Conservation (phyloP, 257 asterid genomes). For the Thymus mandschuricus region DNA sequence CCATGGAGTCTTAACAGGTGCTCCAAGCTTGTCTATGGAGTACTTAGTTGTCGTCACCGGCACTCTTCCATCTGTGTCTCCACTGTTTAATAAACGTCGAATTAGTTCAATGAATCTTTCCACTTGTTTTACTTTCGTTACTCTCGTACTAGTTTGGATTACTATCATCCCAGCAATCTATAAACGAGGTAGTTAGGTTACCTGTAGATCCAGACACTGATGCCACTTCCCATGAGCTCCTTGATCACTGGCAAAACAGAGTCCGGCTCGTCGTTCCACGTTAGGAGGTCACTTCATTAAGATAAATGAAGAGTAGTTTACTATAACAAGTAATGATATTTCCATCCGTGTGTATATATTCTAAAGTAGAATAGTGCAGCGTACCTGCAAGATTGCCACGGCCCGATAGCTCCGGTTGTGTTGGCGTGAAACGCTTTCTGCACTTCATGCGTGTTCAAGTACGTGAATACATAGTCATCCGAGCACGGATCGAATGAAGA, state of each 20-base stretch:
- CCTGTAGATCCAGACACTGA: slow-evolving; percentile 55
- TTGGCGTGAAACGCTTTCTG: slow-evolving; percentile 55
- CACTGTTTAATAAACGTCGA: slow-evolving; percentile 26
- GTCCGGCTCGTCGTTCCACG: slow-evolving; percentile 43
- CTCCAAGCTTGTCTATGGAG: slow-evolving; percentile 38
- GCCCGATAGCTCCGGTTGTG: slow-evolving; percentile 34
- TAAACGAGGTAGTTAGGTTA: not conserved
- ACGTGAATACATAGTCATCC: slow-evolving; percentile 30
- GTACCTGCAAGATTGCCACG: slow-evolving; percentile 54
- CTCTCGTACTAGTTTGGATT: slow-evolving; percentile 3
- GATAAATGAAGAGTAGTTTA: not conserved
- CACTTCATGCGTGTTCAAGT: slow-evolving; percentile 49
- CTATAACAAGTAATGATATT: too few relatives aligned
- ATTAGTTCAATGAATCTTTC: too few relatives aligned
- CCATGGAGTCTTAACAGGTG: slow-evolving; percentile 50
- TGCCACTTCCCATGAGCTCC: slow-evolving; percentile 47
- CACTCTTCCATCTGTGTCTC: slow-evolving; percentile 45
- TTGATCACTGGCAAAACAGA: slow-evolving; percentile 45
- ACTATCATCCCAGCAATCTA: not conserved
- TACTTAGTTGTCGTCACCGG: slow-evolving; percentile 51
- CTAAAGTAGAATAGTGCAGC: too few relatives aligned
- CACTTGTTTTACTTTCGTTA: not conserved
- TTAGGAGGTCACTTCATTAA: slow-evolving; percentile 28
- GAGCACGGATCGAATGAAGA: slow-evolving; percentile 55
- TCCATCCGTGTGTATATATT: too few relatives aligned